Evolutionary conservation across 495 filamentous ascomycete genomes (phyloP), one percentile per base, ranked within the genome.

Genomic region (Penicillium bovifimosum): DNA sequence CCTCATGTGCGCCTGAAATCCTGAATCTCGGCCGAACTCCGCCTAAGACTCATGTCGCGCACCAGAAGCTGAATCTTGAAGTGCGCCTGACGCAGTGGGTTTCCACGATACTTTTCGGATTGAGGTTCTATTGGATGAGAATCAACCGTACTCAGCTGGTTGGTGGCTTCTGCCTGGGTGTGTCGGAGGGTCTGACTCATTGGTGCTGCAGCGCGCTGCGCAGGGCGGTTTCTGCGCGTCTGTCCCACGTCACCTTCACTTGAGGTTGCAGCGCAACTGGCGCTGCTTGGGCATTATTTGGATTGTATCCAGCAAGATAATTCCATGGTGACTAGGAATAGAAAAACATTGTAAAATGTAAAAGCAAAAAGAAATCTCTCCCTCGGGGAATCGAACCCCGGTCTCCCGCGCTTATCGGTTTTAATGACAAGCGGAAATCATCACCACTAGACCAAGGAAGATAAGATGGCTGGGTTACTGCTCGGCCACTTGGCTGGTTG

Each of bases 381-480:
- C 63, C 61, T 67, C 73, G 68, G 74, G 74, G 74, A 77, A 77
- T 77, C 74, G 74, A 76, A 77, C 73, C 71, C 71, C 68, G 74
- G 73, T 76, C 73, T 76, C 72, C 52, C 61, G 59, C 58, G 59
- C 62, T 63, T 62, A 60, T 57, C 60, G 46, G 54, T 59, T 7
- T 56, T 57, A 56, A 62, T 72, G 73, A 76, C 72, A 77, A 75
- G 72, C 71, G 73, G 72, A 77, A 77, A 74, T 74, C 73, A 76
- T 76, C 60, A 74, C 73, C 73, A 73, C 71, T 76, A 72, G 70
- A 70, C 67, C 67, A 69, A 64, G 61, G 61, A 64, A 66, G 58
- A 62, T 56, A 29, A 10, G 35, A 36, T 55, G 43, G 44, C 17
- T 43, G 55, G 58, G 55, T 64, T 64, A 57, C 59, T 47, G 49